phyloP scores from a whole-genome alignment of 106 monocot species.

The Acorus gramineus region DNA sequence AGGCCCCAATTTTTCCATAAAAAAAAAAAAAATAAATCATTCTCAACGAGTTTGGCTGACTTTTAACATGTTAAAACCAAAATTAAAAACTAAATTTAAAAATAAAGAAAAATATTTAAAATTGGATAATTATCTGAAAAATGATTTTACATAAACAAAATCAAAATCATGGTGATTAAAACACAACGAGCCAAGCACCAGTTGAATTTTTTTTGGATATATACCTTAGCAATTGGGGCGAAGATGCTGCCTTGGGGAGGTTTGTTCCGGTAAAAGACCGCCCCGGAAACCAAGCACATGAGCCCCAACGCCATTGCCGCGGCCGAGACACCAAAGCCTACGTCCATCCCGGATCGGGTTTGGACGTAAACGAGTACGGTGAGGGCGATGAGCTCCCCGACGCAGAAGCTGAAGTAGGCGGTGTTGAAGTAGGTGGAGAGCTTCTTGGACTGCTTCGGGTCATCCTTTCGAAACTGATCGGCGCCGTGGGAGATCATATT shows the following conservation, averaged over 20 bases:
- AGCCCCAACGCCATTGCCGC: conserved; percentile 53
- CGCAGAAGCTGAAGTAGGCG: conserved; percentile 81
- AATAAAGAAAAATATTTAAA: too few relatives aligned
- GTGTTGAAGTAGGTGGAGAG: conserved; percentile 84
- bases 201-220: background rate
- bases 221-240: conserved; percentile 55
- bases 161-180: too few relatives aligned
- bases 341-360: conserved; percentile 59
- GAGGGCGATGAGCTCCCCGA: conserved; percentile 59
- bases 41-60: too few relatives aligned
- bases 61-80: too few relatives aligned
- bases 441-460: conserved; percentile 43
- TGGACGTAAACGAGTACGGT: conserved; percentile 71
- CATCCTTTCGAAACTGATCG: conserved; percentile 55
- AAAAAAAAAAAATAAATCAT: too few relatives aligned
- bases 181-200: too few relatives aligned
- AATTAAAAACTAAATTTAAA: too few relatives aligned
- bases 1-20: too few relatives aligned
- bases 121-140: too few relatives aligned
- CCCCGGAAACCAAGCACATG: conserved; percentile 34
- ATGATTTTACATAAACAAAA: too few relatives aligned
- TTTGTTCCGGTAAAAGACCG: conserved; percentile 56
- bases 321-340: conserved; percentile 54
- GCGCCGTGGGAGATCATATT: conserved; percentile 84
- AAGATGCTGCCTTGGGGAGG: conserved; percentile 83